phyloP scores from a whole-genome alignment of 2,329 filamentous ascomycete species.

The Ceratocystis cacaofunesta region DNA sequence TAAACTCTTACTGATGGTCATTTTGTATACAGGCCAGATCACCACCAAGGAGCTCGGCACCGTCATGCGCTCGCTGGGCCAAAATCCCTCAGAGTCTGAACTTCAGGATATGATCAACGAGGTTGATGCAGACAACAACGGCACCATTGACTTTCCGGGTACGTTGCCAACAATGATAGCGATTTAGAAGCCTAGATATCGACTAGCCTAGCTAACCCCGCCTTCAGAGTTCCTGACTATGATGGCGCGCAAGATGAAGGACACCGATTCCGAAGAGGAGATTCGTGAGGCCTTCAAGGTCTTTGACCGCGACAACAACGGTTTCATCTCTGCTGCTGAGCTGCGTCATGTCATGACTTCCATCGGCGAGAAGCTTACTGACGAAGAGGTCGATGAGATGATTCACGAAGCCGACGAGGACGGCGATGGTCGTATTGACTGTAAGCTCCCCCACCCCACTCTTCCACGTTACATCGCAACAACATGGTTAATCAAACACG shows the following conservation, averaged over 20 bases:
- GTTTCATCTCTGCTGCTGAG: slow-evolving; percentile 79
- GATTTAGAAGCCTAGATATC: neutral
- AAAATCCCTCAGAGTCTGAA: slow-evolving; percentile 82
- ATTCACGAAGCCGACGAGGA: slow-evolving; percentile 84
- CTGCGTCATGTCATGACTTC: slow-evolving; percentile 85
- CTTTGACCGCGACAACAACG: slow-evolving; percentile 83
- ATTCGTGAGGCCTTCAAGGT: slow-evolving; percentile 82
- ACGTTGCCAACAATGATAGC: slow-evolving; percentile 24
- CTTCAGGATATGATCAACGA: slow-evolving; percentile 92
- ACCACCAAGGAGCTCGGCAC: slow-evolving; percentile 83
- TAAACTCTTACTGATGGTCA: neutral
- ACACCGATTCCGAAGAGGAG: slow-evolving; percentile 81
- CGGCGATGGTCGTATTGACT: slow-evolving; percentile 77
- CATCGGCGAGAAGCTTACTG: slow-evolving; percentile 80
- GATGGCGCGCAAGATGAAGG: slow-evolving; percentile 93
- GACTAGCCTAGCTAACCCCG: slow-evolving; percentile 19
- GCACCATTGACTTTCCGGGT: slow-evolving; percentile 86
- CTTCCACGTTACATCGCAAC: neutral
- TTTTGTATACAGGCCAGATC: slow-evolving; percentile 53
- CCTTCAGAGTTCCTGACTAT: slow-evolving; percentile 72
- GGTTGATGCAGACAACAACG: slow-evolving; percentile 83
- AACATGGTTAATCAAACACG: slow-evolving; percentile 20
- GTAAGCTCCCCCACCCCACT: slow-evolving; percentile 33
- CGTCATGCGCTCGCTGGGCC: slow-evolving; percentile 78
- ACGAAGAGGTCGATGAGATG: slow-evolving; percentile 87